Conservation (phyloP, 202 grass and related monocot genomes). For the Hordeum pubiflorum region DNA sequence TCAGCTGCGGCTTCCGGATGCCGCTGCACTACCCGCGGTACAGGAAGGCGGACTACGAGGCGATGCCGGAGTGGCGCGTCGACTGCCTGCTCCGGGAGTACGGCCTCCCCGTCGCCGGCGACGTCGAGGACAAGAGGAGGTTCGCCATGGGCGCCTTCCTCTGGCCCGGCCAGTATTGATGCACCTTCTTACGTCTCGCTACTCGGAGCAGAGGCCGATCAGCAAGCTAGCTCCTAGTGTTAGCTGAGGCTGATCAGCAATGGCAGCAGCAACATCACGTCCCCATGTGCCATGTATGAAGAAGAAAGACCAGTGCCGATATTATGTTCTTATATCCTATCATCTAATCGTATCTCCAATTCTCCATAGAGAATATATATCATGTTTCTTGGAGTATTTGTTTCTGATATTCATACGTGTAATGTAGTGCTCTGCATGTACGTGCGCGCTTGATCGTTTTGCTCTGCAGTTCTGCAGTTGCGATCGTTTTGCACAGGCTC, state of each 20-base stretch:
- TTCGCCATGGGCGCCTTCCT: slow-evolving; percentile 70
- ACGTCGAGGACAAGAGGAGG: slow-evolving; percentile 33
- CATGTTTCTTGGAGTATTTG: not conserved
- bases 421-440: not conserved
- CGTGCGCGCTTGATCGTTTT: not conserved
- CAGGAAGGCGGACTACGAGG: slow-evolving; percentile 46
- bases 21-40: slow-evolving; percentile 62
- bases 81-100: slow-evolving; percentile 51
- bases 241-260: not conserved
- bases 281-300: not conserved
- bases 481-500: no score
- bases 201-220: not conserved
- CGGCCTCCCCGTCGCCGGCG: slow-evolving; percentile 37
- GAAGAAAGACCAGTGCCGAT: not conserved
- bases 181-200: not conserved
- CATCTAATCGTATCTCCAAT: not conserved
- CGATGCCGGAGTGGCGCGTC: slow-evolving; percentile 72
- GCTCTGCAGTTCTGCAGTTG: not conserved
- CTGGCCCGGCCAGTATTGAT: slow-evolving; percentile 29
- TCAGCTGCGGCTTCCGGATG: slow-evolving; percentile 39
- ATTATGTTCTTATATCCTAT: not conserved
- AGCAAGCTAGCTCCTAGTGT: not conserved
- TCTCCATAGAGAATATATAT: not conserved
- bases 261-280: not conserved
- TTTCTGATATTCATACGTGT: not conserved